Base-by-base conservation (phyloP, 2,329 filamentous ascomycete species). In the Fusarium stilboides region DNA sequence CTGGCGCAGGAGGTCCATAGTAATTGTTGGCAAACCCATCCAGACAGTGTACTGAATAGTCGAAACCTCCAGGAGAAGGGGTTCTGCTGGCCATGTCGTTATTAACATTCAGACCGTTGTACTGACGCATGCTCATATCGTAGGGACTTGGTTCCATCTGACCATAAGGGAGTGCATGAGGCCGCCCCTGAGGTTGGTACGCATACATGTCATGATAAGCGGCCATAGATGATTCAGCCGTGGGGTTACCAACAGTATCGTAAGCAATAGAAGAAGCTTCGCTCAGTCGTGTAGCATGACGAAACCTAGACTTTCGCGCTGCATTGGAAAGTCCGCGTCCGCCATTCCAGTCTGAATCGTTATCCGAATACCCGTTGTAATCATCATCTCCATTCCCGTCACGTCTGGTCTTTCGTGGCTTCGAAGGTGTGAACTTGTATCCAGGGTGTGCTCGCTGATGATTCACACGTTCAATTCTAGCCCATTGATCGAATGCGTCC, bases 371-470 rank as follows among this genome's bases (percentile, higher is more conserved):
- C 31, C 36, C 50, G 22, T 51, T 24, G 19, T 57, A 65, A 6
- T 70, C 67, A 17, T 34, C 60, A 4, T 68, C 65, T 6, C 43
- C 54, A 20, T 66, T 60, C n/a, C 49, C 65, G 8, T 84, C 83
- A 50, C 83, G 76, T 46, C 70, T 79, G 34, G 65, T 43, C 66
- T 81, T 82, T 68, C 84, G 84, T 45, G 81, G 80, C 28, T 96
- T 97, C 74, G 91, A 91, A 3, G 95, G 95, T 3, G 92, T 92
- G 81, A 98, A 99, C 80, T 97, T 98, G 85, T 98, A 99, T 42
- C 89, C 89, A 0, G 96, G 96, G 72, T 97, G 94, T 4, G 95
- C 94, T 54, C 88, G 86, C 56, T 92, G 88, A 78, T 98, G 95
- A 79, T 97, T 97, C 71, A 90, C 86, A 44, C 94, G 88, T 80